These are phyloP conservation scores for Lycium barbarum DNA, from an alignment of 257 asterid genomes.

Conservation along the genomic window DNA sequence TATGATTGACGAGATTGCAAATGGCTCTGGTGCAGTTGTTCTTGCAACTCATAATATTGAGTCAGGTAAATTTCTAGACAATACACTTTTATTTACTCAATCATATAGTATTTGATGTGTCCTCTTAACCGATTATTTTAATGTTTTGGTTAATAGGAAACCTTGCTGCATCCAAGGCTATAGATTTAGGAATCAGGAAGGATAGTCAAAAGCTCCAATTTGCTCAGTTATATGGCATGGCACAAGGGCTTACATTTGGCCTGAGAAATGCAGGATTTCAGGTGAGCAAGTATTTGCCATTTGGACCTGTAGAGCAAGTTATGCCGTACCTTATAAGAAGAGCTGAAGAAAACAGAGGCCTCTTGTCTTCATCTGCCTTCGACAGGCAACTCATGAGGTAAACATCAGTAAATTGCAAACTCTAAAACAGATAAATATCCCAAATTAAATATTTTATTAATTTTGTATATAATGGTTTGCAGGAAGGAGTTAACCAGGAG, in stretches of 20 bases:
- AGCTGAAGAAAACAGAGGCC: slow-evolving; percentile 93
- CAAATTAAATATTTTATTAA: neutral
- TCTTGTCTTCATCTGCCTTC: slow-evolving; percentile 59
- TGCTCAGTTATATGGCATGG: slow-evolving; percentile 94
- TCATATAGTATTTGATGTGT: neutral
- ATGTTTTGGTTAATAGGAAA: slow-evolving; percentile 48
- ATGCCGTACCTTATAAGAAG: slow-evolving; percentile 88
- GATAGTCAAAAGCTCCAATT: slow-evolving; percentile 59
- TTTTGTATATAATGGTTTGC: neutral
- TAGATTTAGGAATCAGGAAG: slow-evolving; percentile 57
- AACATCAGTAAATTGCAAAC: neutral
- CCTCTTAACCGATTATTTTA: neutral
- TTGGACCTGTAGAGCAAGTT: slow-evolving; percentile 83
- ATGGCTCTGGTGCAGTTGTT: slow-evolving; percentile 67
- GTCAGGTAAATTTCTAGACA: slow-evolving; percentile 51
- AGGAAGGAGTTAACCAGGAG: slow-evolving; percentile 30
- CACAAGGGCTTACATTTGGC: slow-evolving; percentile 73
- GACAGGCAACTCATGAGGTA: slow-evolving; percentile 77
- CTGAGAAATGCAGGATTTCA: slow-evolving; percentile 73
- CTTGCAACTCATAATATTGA: slow-evolving; percentile 89
- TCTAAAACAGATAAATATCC: too few species aligned
- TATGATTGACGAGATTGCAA: slow-evolving; percentile 58
- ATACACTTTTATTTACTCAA: neutral
- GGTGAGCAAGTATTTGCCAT: slow-evolving; percentile 85
- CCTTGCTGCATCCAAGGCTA: slow-evolving; percentile 69